Evolutionary conservation across 2,329 filamentous ascomycete genomes (phyloP).

Genomic region (Polychaeton citri): DNA sequence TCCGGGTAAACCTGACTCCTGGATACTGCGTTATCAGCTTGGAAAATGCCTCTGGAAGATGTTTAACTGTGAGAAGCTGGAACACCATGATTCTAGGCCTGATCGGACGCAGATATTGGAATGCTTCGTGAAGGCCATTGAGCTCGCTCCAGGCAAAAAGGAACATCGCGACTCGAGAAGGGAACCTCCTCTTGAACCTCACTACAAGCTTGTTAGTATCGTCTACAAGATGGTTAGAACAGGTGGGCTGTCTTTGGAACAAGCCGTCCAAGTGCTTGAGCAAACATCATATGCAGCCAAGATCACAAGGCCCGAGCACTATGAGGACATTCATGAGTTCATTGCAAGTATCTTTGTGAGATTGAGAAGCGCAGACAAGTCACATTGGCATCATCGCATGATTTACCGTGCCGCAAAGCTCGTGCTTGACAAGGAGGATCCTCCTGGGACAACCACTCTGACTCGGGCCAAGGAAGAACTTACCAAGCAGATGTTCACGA

Average conservation of each 20-base stretch:
- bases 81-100: slow-evolving; percentile 26
- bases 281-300: slow-evolving; percentile 44
- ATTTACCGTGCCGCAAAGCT: slow-evolving; percentile 58
- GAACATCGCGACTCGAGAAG: slow-evolving; percentile 47
- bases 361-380: slow-evolving; percentile 63
- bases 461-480: slow-evolving; percentile 62
- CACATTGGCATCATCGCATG: slow-evolving; percentile 91
- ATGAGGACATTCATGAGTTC: slow-evolving; percentile 44
- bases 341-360: slow-evolving; percentile 48
- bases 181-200: slow-evolving; percentile 77
- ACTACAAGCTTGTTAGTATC: slow-evolving; percentile 78
- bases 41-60: slow-evolving; percentile 64
- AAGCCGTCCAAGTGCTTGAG: slow-evolving; percentile 37
- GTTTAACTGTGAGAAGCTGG: slow-evolving; percentile 8
- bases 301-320: slow-evolving; percentile 32
- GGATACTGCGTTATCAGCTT: slow-evolving; percentile 56
- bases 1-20: slow-evolving; percentile 44
- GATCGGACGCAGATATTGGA: slow-evolving; percentile 36
- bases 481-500: slow-evolving; percentile 76
- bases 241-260: slow-evolving; percentile 24
- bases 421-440: slow-evolving; percentile 42
- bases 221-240: slow-evolving; percentile 64
- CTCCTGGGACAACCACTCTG: slow-evolving; percentile 33
- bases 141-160: slow-evolving; percentile 38
- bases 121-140: slow-evolving; percentile 45